These are phyloP conservation scores for Cutaneotrichosporon curvatum DNA, from an alignment of 1,284 basidiomycete genomes.

Conservation along the genomic window DNA sequence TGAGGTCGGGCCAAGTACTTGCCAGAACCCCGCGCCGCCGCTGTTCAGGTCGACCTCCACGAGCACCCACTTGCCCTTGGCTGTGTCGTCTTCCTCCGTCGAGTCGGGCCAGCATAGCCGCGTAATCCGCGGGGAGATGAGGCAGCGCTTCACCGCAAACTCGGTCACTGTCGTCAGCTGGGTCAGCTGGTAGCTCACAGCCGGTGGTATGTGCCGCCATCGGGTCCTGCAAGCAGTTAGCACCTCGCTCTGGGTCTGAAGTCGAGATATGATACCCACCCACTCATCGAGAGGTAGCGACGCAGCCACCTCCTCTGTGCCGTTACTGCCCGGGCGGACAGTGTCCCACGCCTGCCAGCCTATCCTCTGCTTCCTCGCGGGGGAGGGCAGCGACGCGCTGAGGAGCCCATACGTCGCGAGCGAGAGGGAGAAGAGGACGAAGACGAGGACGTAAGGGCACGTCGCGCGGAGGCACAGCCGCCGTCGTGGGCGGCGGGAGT, in stretches of 20 bases:
- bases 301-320: slow-evolving; percentile 34
- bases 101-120: slow-evolving; percentile 63
- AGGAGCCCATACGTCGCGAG: slow-evolving; percentile 47
- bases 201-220: slow-evolving; percentile 74
- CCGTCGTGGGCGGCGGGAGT: neutral
- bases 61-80: slow-evolving; percentile 80
- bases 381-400: slow-evolving; percentile 53
- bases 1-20: slow-evolving; percentile 4
- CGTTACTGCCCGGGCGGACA: slow-evolving; percentile 46
- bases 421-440: slow-evolving; percentile 41
- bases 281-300: slow-evolving; percentile 70
- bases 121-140: slow-evolving; percentile 54
- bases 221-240: slow-evolving; percentile 48
- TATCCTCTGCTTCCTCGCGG: slow-evolving; percentile 62
- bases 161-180: slow-evolving; percentile 56
- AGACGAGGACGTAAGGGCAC: neutral
- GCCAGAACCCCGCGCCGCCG: slow-evolving; percentile 56
- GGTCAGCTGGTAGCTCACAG: slow-evolving; percentile 40
- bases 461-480: neutral
- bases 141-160: slow-evolving; percentile 64
- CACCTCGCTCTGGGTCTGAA: too few species aligned
- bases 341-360: slow-evolving; percentile 87
- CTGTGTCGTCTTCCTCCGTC: slow-evolving; percentile 63
- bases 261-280: too few species aligned
- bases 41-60: slow-evolving; percentile 68